Percentiles rank a stretch among this genome's conserved stretches.
Evolutionary conservation across 2,329 filamentous ascomycete genomes (phyloP).

Genomic region (Tolypocladium ovalisporum): DNA sequence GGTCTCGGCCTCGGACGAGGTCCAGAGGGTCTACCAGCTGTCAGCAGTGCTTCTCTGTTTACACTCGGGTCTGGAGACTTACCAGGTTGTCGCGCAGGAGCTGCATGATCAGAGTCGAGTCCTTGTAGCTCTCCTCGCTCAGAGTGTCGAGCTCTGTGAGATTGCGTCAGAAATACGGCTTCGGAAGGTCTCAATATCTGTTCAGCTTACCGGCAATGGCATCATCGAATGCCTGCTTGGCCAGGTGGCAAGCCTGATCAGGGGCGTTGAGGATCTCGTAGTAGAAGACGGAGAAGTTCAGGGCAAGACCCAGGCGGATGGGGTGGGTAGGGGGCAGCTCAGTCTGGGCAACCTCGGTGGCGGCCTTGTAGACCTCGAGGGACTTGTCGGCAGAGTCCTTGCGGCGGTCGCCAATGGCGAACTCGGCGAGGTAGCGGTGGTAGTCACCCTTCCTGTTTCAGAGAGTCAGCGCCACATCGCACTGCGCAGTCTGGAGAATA

Average conservation of each 20-base stretch:
- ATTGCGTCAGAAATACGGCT: not conserved
- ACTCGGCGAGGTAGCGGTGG: slow-evolving; percentile 97
- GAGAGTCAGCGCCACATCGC: slow-evolving; percentile 1
- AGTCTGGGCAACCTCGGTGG: slow-evolving; percentile 95
- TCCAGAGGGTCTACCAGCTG: slow-evolving; percentile 78
- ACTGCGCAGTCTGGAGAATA: not conserved
- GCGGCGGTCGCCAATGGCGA: slow-evolving; percentile 87
- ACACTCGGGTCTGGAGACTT: slow-evolving; percentile 20
- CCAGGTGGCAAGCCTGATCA: slow-evolving; percentile 95
- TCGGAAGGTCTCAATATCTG: not conserved
- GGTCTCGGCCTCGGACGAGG: slow-evolving; percentile 92
- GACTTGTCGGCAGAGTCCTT: slow-evolving; percentile 91
- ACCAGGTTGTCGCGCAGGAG: slow-evolving; percentile 94
- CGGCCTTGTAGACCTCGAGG: slow-evolving; percentile 92
- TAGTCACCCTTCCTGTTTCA: slow-evolving; percentile 89
- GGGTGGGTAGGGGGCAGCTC: slow-evolving; percentile 96
- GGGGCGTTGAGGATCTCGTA: slow-evolving; percentile 99
- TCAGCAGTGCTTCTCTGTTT: slow-evolving; percentile 14
- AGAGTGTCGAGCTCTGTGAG: slow-evolving; percentile 82
- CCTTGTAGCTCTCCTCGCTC: slow-evolving; percentile 98
- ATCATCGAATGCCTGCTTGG: slow-evolving; percentile 98
- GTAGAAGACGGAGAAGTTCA: slow-evolving; percentile 99
- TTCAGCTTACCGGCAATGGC: slow-evolving; percentile 64
- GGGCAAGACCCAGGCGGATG: slow-evolving; percentile 90
- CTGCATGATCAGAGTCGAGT: slow-evolving; percentile 98